Evolutionary conservation across 2,329 filamentous ascomycete genomes (phyloP).

Genomic region (Diaporthe vaccinii): DNA sequence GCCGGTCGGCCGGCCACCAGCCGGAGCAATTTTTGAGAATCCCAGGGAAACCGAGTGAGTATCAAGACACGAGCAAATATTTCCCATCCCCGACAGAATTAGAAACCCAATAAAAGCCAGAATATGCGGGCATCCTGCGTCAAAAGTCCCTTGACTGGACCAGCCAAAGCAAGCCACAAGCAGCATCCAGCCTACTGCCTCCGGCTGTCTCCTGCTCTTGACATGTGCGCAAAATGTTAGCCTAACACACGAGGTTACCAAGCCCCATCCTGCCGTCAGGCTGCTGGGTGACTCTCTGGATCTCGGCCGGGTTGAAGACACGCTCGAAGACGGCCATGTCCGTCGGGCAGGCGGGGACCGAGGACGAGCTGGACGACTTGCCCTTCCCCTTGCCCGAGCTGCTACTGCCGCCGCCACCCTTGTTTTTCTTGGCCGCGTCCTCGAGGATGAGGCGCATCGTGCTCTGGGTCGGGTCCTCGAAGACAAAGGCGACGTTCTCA

Average conservation of each 20-base stretch:
- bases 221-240: too few relatives aligned
- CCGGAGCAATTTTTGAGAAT: slow-evolving; percentile 10
- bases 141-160: slow-evolving; percentile 15
- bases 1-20: slow-evolving; percentile 14
- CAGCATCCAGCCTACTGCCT: background rate
- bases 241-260: slow-evolving; percentile 61
- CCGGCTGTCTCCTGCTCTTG: background rate
- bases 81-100: background rate
- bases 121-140: slow-evolving; percentile 26
- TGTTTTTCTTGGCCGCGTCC: slow-evolving; percentile 67
- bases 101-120: slow-evolving; percentile 8
- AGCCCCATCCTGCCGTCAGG: slow-evolving; percentile 69
- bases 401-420: slow-evolving; percentile 45
- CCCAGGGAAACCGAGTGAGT: background rate
- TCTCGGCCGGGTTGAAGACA: slow-evolving; percentile 65
- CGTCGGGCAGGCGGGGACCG: slow-evolving; percentile 44
- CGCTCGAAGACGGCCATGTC: slow-evolving; percentile 68
- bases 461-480: slow-evolving; percentile 69
- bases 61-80: background rate
- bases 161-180: slow-evolving; percentile 14
- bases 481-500: slow-evolving; percentile 73
- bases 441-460: slow-evolving; percentile 67
- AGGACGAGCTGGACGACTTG: slow-evolving; percentile 39
- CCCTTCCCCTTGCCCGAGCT: slow-evolving; percentile 44
- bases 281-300: slow-evolving; percentile 63